Conservation (phyloP, 2,329 filamentous ascomycete species). For the Ascochyta pisi region DNA sequence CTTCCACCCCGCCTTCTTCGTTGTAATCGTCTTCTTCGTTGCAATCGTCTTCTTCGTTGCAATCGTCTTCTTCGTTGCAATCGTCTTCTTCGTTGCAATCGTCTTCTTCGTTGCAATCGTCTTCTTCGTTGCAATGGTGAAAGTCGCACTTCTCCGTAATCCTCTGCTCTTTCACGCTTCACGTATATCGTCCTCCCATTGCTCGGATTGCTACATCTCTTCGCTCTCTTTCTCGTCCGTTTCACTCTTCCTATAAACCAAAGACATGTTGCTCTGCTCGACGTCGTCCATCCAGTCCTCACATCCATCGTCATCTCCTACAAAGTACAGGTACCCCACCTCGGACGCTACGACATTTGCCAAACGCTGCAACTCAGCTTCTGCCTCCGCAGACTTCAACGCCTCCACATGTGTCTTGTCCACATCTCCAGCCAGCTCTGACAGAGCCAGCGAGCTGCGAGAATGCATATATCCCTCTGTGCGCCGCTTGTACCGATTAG, state of each 20-base stretch:
- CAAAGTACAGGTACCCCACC: conserved; percentile 40
- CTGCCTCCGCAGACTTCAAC: conserved; percentile 21
- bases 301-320: conserved; percentile 21
- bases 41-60: no score
- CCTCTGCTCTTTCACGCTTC: no score
- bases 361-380: conserved; percentile 16
- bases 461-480: conserved; percentile 25
- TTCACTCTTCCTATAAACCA: conserved; percentile 21
- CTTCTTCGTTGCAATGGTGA: no score
- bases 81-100: no score
- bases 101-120: no score
- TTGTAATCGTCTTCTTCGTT: no score
- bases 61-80: no score
- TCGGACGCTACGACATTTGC: conserved; percentile 24
- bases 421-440: conserved; percentile 27
- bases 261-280: conserved; percentile 22
- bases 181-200: no score
- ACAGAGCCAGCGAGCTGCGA: conserved; percentile 32
- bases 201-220: not conserved
- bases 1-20: no score
- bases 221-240: not conserved
- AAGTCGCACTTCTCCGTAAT: no score
- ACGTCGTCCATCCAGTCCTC: conserved; percentile 26
- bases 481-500: conserved; percentile 15
- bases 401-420: conserved; percentile 16